Percentiles rank a stretch among this genome's conserved stretches.
These are phyloP conservation scores for cucumber (Cucumis sativus) DNA, from an alignment of 306 rosid genomes.

Conservation along the genomic window DNA sequence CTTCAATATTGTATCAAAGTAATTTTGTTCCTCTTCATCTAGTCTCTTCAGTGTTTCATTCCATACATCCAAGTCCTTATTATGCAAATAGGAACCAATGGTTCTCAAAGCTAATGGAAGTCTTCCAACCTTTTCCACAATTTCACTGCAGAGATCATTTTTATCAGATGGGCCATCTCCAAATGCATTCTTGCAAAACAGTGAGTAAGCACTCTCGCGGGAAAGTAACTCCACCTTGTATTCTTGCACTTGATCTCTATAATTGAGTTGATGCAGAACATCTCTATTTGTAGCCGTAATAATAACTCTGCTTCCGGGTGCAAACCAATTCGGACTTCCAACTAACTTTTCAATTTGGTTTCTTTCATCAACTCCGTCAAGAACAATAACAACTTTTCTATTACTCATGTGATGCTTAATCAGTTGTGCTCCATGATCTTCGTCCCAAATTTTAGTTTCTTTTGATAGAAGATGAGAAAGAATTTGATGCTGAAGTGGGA, in stretches of 20 bases:
- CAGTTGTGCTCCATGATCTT: background rate
- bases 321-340: background rate
- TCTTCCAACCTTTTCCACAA: background rate
- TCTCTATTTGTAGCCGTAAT: background rate
- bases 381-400: background rate
- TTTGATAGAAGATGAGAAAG: background rate
- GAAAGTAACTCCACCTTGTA: background rate
- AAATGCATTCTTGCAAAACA: background rate
- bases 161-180: background rate
- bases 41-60: background rate
- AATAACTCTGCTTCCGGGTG: background rate
- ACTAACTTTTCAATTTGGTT: background rate
- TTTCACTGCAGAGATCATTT: background rate
- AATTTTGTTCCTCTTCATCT: background rate
- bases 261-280: background rate
- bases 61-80: background rate
- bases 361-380: background rate
- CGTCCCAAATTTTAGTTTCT: background rate
- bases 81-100: background rate
- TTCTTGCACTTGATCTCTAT: background rate
- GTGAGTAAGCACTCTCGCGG: background rate
- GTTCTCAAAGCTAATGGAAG: conserved; percentile 4
- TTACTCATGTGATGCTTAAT: background rate
- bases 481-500: background rate
- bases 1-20: background rate